Evolutionary conservation across 208 protist species (phyloP).

Genomic region (Leptomonas pyrrhocoris): DNA sequence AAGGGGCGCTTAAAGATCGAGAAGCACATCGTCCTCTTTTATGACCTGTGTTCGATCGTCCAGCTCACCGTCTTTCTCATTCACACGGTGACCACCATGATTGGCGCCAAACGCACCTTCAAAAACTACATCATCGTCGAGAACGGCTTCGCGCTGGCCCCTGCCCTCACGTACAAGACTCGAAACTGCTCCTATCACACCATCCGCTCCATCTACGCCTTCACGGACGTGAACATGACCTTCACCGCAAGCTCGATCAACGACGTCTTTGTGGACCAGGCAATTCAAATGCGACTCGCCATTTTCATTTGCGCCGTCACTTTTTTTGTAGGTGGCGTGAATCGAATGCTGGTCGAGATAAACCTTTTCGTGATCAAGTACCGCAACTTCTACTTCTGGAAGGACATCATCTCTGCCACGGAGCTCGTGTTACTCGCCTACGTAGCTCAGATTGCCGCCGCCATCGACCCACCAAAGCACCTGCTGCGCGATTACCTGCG

Average conservation of each 20-base stretch:
- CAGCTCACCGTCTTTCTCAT: constrained; percentile 64
- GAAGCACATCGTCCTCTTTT: constrained; percentile 58
- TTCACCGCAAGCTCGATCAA: constrained; percentile 43
- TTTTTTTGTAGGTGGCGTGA: constrained; percentile 53
- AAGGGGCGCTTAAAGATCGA: constrained; percentile 71
- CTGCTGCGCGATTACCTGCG: constrained; percentile 66
- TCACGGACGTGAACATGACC: constrained; percentile 44
- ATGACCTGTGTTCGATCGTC: constrained; percentile 58
- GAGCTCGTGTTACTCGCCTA: constrained; percentile 68
- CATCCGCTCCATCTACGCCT: constrained; percentile 62
- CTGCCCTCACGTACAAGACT: constrained; percentile 52
- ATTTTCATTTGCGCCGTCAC: constrained; percentile 61
- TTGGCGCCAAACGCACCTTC: constrained; percentile 57
- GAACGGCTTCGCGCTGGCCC: constrained; percentile 45
- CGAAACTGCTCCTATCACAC: constrained; percentile 46
- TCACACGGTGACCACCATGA: constrained; percentile 50
- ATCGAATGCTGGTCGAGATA: constrained; percentile 54
- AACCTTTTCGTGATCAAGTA: constrained; percentile 69
- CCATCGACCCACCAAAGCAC: constrained; percentile 31
- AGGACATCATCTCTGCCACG: constrained; percentile 70
- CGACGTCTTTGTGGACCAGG: constrained; percentile 76
- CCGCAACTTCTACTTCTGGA: constrained; percentile 76
- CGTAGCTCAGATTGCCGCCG: constrained; percentile 46
- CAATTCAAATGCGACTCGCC: constrained; percentile 63
- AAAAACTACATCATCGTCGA: constrained; percentile 42